Conservation (phyloP, 495 filamentous ascomycete genomes). For the Annulohypoxylon maeteangense region DNA sequence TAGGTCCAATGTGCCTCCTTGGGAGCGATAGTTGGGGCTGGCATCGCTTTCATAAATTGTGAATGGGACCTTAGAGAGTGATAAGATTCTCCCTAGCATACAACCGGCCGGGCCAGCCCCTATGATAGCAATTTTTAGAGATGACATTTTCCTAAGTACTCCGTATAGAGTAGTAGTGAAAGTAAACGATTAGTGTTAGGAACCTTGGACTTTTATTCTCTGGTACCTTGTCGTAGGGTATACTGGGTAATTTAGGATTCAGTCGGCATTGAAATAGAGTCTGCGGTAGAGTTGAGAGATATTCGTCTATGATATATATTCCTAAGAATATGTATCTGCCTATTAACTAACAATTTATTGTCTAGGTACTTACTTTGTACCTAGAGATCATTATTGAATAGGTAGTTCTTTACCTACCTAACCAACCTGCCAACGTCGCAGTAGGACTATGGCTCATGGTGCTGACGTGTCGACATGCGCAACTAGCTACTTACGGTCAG, state of each 20-base stretch:
- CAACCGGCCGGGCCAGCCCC: slow-evolving; percentile 67
- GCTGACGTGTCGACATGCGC: slow-evolving; percentile 22
- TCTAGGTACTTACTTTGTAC: no score
- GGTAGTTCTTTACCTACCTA: not conserved
- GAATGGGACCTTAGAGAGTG: slow-evolving; percentile 52
- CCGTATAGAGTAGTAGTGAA: not conserved
- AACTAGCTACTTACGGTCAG: not conserved
- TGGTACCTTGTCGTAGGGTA: not conserved
- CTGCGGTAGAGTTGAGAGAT: not conserved
- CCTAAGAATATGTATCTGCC: not conserved
- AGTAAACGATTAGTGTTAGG: not conserved
- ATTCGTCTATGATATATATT: slow-evolving; percentile 6
- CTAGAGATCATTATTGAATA: no score
- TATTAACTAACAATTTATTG: no score
- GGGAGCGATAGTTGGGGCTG: slow-evolving; percentile 53
- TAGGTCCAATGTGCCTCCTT: slow-evolving; percentile 67
- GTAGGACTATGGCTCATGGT: not conserved
- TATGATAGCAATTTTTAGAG: slow-evolving; percentile 64
- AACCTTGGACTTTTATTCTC: not conserved
- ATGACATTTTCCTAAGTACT: slow-evolving; percentile 31
- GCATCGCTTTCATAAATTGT: slow-evolving; percentile 62
- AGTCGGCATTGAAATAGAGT: not conserved
- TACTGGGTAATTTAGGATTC: not conserved
- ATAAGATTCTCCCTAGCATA: slow-evolving; percentile 65
- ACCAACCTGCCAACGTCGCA: not conserved